These are phyloP conservation scores for Phlegmacium glaucopus DNA, from an alignment of 768 basidiomycete species.

Conservation along the genomic window DNA sequence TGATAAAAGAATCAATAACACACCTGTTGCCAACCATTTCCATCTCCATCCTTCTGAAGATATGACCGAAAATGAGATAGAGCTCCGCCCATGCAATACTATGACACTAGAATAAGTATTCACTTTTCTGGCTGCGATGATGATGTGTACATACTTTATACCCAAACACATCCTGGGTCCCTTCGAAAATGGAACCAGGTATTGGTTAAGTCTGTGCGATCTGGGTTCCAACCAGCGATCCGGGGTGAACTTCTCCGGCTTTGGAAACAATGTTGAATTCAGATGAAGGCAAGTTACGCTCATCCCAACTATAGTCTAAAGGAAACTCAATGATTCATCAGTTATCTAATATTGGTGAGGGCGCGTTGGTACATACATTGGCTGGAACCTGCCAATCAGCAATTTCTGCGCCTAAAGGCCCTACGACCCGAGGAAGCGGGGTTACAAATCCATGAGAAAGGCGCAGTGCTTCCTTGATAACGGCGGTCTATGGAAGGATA, in stretches of 20 bases:
- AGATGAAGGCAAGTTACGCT: slow-evolving; percentile 36
- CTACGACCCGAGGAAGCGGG: slow-evolving; percentile 41
- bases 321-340: neutral
- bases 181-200: slow-evolving; percentile 41
- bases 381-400: slow-evolving; percentile 33
- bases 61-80: slow-evolving; percentile 35
- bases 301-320: slow-evolving; percentile 39
- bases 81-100: slow-evolving; percentile 44
- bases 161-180: slow-evolving; percentile 44
- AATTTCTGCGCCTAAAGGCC: slow-evolving; percentile 29
- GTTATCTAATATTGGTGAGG: neutral
- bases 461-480: slow-evolving; percentile 46
- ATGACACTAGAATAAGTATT: neutral
- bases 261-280: slow-evolving; percentile 32
- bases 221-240: slow-evolving; percentile 39
- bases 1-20: neutral
- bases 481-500: slow-evolving; percentile 33
- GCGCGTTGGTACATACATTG: slow-evolving; percentile 26
- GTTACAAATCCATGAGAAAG: slow-evolving; percentile 39
- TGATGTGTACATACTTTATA: slow-evolving; percentile 31
- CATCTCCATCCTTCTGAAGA: slow-evolving; percentile 39
- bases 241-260: slow-evolving; percentile 35
- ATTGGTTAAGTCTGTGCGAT: slow-evolving; percentile 28
- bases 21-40: slow-evolving; percentile 30
- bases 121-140: neutral